A percentile compares a stretch with the other conserved stretches of the same genome.
Evolutionary conservation across 2,329 filamentous ascomycete genomes (phyloP).

Genomic region (Fusarium coicis): DNA sequence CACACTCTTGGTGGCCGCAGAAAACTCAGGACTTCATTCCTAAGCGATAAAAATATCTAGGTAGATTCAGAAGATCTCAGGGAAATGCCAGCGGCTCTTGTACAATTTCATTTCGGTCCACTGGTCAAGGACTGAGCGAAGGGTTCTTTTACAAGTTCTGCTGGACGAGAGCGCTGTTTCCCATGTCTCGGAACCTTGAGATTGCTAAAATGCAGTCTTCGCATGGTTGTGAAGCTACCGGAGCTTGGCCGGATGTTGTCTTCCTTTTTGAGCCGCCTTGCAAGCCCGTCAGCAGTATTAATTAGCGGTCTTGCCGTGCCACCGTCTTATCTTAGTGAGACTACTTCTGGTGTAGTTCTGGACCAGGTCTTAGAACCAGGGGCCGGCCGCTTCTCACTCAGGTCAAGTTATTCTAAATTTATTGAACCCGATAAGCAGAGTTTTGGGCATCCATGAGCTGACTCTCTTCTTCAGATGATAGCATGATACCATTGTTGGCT

Average conservation of each 20-base stretch:
- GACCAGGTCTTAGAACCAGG: neutral
- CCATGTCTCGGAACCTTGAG: slow-evolving; percentile 1
- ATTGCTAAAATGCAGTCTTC: slow-evolving; percentile 1
- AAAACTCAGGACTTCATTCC: neutral
- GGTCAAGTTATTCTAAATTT: neutral
- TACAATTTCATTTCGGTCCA: neutral
- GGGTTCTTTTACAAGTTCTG: neutral
- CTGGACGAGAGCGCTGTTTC: neutral
- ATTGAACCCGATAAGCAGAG: neutral
- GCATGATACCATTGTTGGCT: neutral
- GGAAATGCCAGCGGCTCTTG: neutral
- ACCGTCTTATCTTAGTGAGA: neutral
- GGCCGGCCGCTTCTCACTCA: neutral
- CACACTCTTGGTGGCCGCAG: neutral
- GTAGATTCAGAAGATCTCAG: neutral
- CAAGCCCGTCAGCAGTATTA: slow-evolving; percentile 16
- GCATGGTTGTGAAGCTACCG: slow-evolving; percentile 12
- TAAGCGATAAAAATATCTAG: neutral
- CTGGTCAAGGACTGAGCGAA: neutral
- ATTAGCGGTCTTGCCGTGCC: neutral
- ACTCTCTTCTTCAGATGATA: neutral
- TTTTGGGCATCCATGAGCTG: neutral
- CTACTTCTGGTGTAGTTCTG: neutral
- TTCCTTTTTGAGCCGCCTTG: neutral
- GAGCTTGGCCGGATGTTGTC: slow-evolving; percentile 13